Evolutionary conservation across 1,284 basidiomycete genomes (phyloP), one percentile per base, ranked within the genome.

Genomic region (Acaromyces ingoldii): DNA sequence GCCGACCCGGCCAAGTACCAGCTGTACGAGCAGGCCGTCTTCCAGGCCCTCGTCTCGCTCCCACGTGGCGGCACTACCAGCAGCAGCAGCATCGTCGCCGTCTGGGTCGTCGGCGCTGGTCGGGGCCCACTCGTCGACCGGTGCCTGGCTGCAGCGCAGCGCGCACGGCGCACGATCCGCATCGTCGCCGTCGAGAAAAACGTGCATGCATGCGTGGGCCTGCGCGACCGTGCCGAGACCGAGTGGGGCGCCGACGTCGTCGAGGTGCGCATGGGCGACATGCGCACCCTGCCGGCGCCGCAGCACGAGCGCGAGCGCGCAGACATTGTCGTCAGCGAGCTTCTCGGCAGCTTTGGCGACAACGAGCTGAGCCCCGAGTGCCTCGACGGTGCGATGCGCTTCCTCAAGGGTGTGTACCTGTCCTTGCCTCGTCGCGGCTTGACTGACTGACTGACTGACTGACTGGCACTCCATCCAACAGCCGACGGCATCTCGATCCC

Each of bases 321-420:
- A 15, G 95, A 98, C 75, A 89, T 99, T 57, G 81, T 99, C 48
- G 86, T 99, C 64, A 93, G 89, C 77, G 95, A 99, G 77, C 82
- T 99, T 17, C 77, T 99, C 57, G 95, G 95, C 4, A 92, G 89
- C 6, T 98, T 99, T 77, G 95, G 93, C 4, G 95, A 99, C 77
- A 99, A 99, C 63, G 95, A 99, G 76, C 83, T 98, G 38, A 92
- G 89, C 71, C 95, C 95, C 0, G 95, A 99, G 76, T 96, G 92
- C 77, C 79, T 97, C 28, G 92, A 97, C 75, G 92, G 92, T n/a
- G 92, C 88, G 15, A 85, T 87, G 82, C 80, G 91, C 40, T 91
- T 75, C 50, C 47, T 74, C 38, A 74, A 74, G 45, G 65, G 55
- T 62, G 52, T 51, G 59, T 62, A 17, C 2, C 15, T n/a, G 31